Base-by-base conservation (phyloP, 1,139 yeast species). In the Protomyces inouyei region DNA sequence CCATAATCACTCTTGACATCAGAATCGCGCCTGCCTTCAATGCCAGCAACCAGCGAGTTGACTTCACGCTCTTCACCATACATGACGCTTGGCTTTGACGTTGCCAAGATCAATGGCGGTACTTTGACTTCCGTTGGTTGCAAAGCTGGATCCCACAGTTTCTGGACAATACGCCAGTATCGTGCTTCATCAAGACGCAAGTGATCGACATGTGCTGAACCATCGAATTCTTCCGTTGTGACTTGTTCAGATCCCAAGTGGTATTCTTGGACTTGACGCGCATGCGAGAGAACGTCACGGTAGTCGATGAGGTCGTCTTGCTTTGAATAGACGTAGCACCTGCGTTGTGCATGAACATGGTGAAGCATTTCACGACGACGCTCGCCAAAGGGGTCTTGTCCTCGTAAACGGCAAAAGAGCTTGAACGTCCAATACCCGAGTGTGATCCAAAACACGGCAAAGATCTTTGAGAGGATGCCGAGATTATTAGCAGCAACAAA, bases 371-470 rank as follows among this genome's bases (percentile, higher is more conserved):
- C 63, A 21, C 57, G 63, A 16, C 63, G 38, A 25, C 63, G 28
- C 45, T 59, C 63, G 18, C 63, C 63, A 18, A 59, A 59, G 18
- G 63, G 63, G n/a, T 59, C 63, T 32, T 59, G 28, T 28, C 63
- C 63, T 4, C 63, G 28, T 16, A 52, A 18, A 8, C 63, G 56
- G 45, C 63, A 59, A 32, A 38, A 52, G 57, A 59, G 45, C 23
- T 59, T 59, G 46, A 48, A 59, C 14, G 54, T 40, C 45, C 53
- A 59, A 46, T 59, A 59, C 40, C 40, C 52, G 57, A 59, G 53
- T 5, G 63, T 59, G 35, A 59, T 40, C 52, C 53, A 37, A 4
- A 55, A 55, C 14, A 55, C 54, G 36, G 43, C 43, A 25, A 52
- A 32, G 18, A 40, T 4, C 25, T 59, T 52, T 9, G 57, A 55